These are phyloP conservation scores for Euclidium syriacum DNA, from an alignment of 345 rosid genomes.

Conservation along the genomic window DNA sequence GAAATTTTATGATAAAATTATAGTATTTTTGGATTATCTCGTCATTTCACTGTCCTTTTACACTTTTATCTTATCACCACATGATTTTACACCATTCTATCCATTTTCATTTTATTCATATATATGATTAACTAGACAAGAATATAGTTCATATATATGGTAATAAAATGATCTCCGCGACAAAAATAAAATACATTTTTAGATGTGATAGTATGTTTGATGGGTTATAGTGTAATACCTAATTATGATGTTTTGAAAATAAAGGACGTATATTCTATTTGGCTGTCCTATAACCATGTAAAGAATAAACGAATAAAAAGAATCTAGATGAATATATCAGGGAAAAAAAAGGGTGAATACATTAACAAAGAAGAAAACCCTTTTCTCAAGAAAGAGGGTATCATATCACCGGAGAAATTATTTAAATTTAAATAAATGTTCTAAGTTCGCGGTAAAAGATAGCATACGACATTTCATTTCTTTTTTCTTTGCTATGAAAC, in stretches of 20 bases:
- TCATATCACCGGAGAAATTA: conserved; percentile 10
- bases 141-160: background rate
- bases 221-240: background rate
- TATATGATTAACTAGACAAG: background rate
- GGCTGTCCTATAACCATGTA: conserved; percentile 1
- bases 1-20: background rate
- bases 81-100: background rate
- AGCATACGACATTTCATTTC: background rate
- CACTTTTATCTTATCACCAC: background rate
- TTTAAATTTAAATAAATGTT: conserved; percentile 16
- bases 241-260: background rate
- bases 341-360: too few species aligned
- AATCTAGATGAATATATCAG: conserved; percentile 10
- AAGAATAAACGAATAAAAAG: background rate
- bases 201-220: background rate
- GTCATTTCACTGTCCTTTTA: background rate
- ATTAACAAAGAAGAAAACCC: conserved; percentile 8
- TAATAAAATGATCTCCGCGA: background rate
- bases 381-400: conserved; percentile 16
- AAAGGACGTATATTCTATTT: background rate
- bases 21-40: background rate
- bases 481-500: background rate
- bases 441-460: background rate
- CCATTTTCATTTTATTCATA: background rate
- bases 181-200: background rate